Conservation (phyloP, 2,329 filamentous ascomycete species). For the Epichloe baconii region DNA sequence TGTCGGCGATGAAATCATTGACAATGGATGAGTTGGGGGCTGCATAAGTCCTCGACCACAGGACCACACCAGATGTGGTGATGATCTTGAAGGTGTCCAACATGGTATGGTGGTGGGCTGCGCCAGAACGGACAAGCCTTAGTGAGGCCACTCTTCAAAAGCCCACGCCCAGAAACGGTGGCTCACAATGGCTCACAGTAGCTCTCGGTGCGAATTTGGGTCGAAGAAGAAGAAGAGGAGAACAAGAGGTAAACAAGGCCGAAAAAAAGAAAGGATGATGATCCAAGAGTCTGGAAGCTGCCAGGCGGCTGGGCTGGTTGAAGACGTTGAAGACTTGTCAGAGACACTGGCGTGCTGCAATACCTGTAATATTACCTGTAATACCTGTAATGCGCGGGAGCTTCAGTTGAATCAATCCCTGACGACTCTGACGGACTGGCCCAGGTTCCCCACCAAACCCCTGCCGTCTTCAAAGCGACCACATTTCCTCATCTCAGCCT, state of each 20-base stretch:
- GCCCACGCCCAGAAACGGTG: neutral
- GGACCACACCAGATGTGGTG: constrained; percentile 87
- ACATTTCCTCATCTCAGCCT: constrained; percentile 21
- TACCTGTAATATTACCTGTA: too few relatives aligned
- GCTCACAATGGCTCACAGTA: too few relatives aligned
- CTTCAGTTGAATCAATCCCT: too few relatives aligned
- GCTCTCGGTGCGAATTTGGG: neutral
- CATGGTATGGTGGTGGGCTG: constrained; percentile 46
- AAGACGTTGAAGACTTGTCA: too few relatives aligned
- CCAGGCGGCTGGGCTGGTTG: neutral
- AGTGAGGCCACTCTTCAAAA: neutral
- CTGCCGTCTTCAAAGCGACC: constrained; percentile 14
- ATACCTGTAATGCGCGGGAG: too few relatives aligned
- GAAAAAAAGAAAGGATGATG: neutral
- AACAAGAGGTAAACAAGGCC: neutral
- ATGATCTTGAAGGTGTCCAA: constrained; percentile 94
- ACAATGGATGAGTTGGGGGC: constrained; percentile 70
- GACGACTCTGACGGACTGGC: too few relatives aligned
- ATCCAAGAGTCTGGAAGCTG: neutral
- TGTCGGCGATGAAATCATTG: constrained; percentile 89
- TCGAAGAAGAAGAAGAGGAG: neutral
- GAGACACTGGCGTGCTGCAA: too few relatives aligned
- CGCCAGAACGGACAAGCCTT: neutral
- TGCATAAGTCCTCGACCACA: constrained; percentile 85
- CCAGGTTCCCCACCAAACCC: too few relatives aligned